Percentiles rank a stretch among this genome's conserved stretches.
Conservation (phyloP, 345 rosid species). For the Eutrema yunnanense region DNA sequence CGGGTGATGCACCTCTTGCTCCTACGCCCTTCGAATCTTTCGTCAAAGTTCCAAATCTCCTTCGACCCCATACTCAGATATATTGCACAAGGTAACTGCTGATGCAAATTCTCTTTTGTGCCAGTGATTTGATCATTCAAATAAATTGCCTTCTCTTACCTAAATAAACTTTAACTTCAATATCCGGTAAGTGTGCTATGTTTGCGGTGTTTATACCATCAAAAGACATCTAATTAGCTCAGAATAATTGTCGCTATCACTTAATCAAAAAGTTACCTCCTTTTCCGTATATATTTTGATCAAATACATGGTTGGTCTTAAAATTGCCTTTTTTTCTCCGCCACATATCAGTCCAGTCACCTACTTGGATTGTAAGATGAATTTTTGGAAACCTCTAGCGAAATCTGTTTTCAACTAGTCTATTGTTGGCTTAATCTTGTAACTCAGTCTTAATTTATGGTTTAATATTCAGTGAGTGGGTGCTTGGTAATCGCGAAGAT, state of each 20-base stretch:
- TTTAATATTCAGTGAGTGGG: slow-evolving; percentile 72
- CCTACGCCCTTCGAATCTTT: slow-evolving; percentile 88
- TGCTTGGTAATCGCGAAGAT: slow-evolving; percentile 92
- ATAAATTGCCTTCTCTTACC: not conserved
- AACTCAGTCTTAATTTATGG: not conserved
- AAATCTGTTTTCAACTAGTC: not conserved
- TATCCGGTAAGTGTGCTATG: not conserved
- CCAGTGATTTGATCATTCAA: not conserved
- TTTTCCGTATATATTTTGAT: not conserved
- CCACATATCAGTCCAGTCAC: not conserved
- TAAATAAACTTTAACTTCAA: not conserved
- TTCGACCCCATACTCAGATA: slow-evolving; percentile 89
- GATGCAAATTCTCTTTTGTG: not conserved
- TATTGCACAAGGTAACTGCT: slow-evolving; percentile 81
- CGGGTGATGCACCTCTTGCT: slow-evolving; percentile 87
- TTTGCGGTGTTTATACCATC: not conserved
- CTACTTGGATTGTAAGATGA: not conserved
- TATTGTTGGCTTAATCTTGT: not conserved
- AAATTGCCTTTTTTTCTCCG: not conserved
- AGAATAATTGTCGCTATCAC: not conserved
- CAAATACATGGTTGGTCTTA: not conserved
- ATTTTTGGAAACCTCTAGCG: not conserved
- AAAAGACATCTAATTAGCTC: not conserved
- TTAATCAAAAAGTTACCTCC: not conserved
- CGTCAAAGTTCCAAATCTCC: slow-evolving; percentile 88